phyloP scores from a whole-genome alignment of 78 protist species.

The Guillardia theta region DNA sequence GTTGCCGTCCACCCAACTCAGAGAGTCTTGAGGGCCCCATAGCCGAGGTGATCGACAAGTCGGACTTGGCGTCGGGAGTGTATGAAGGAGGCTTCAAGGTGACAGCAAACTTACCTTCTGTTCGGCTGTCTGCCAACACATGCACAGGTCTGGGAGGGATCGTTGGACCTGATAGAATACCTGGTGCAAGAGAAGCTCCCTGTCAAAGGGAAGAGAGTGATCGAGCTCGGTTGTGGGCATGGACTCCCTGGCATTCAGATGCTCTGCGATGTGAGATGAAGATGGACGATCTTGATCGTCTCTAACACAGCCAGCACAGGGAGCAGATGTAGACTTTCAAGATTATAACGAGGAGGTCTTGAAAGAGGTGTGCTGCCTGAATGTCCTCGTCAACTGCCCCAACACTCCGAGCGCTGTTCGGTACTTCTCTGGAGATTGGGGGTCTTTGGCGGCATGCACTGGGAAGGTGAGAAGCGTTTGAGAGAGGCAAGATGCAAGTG shows the following conservation, averaged over 20 bases:
- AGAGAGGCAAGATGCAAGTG: neutral
- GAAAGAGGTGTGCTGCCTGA: neutral
- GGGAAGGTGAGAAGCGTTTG: neutral
- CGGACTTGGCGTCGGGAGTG: conserved; percentile 8
- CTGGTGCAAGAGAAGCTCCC: neutral
- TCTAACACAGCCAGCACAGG: too few relatives aligned
- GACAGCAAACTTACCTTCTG: too few relatives aligned
- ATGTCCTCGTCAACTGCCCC: neutral
- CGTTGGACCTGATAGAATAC: neutral
- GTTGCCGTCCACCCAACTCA: neutral
- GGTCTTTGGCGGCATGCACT: neutral
- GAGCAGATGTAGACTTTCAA: neutral
- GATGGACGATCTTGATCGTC: too few relatives aligned
- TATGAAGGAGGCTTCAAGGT: conserved; percentile 5
- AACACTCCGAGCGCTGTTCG: neutral
- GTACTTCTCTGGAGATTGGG: neutral
- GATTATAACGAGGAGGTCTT: neutral
- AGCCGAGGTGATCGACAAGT: neutral
- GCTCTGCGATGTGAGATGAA: neutral
- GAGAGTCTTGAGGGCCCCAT: neutral
- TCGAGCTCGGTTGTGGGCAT: conserved; percentile 1
- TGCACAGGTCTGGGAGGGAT: conserved; percentile 4
- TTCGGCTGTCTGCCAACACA: too few relatives aligned
- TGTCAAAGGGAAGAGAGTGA: neutral
- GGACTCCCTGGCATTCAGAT: neutral